These are phyloP conservation scores for Capillidium rhysosporum DNA, from an alignment of 371 early-diverging fungal species.

Conservation along the genomic window DNA sequence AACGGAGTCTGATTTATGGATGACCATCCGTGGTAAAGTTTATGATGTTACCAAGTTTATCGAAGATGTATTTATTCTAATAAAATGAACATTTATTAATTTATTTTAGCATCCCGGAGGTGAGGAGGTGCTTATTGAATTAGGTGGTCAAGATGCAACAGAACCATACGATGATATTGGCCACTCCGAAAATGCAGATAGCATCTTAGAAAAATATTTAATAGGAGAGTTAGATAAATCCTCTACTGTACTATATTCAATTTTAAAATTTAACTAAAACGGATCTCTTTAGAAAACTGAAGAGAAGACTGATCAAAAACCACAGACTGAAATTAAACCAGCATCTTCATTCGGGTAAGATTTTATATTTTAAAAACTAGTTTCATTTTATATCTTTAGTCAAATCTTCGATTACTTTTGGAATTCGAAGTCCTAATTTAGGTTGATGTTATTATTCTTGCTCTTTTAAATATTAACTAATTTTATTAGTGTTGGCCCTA, in stretches of 20 bases:
- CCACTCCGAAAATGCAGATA: constrained; percentile 83
- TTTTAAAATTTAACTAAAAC: neutral
- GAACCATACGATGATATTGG: constrained; percentile 91
- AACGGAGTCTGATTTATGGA: constrained; percentile 31
- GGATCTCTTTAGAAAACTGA: neutral
- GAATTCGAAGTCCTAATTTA: too few relatives aligned
- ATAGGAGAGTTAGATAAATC: constrained; percentile 48
- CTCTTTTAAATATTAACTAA: too few relatives aligned
- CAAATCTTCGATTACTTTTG: too few relatives aligned
- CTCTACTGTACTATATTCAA: neutral
- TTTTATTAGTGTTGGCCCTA: too few relatives aligned
- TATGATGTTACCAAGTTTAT: constrained; percentile 65
- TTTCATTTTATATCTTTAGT: too few relatives aligned
- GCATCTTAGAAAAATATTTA: constrained; percentile 40
- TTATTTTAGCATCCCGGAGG: constrained; percentile 49
- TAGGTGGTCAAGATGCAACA: constrained; percentile 73
- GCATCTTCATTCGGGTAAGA: too few relatives aligned
- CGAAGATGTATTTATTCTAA: constrained; percentile 23
- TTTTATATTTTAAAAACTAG: too few relatives aligned
- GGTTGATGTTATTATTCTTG: too few relatives aligned
- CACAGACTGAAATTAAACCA: too few relatives aligned
- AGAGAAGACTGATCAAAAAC: too few relatives aligned
- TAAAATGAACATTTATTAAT: constrained; percentile 10
- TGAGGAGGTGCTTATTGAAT: constrained; percentile 55
- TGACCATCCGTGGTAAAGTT: constrained; percentile 58